Percentiles rank a stretch among this genome's conserved stretches.
Evolutionary conservation across 768 basidiomycete species (phyloP).

Genomic region (Boletus edulis): DNA sequence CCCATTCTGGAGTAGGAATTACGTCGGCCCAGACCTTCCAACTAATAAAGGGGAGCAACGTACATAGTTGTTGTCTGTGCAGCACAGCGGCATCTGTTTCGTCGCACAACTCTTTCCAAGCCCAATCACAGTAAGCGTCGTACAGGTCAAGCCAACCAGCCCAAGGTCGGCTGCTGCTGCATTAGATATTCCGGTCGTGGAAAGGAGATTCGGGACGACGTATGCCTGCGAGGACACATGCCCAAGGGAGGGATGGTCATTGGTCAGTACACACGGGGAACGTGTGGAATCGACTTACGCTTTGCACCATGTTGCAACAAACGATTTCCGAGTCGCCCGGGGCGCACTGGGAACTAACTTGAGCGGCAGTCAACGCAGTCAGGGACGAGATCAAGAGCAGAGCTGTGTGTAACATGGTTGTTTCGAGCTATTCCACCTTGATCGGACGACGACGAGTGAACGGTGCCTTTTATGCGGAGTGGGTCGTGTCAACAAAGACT

Average conservation of each 20-base stretch:
- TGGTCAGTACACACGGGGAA: not conserved
- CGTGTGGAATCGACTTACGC: constrained; percentile 2
- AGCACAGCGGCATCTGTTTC: constrained; percentile 11
- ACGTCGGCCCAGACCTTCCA: not conserved
- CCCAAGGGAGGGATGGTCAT: not conserved
- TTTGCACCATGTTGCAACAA: constrained; percentile 8
- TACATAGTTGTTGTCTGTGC: constrained; percentile 14
- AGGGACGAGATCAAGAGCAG: constrained; percentile 7
- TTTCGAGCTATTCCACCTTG: not conserved
- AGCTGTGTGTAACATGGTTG: not conserved
- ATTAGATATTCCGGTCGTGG: constrained; percentile 7
- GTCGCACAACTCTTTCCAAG: constrained; percentile 9
- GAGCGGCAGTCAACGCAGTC: constrained; percentile 1
- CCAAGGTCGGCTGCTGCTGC: constrained; percentile 10
- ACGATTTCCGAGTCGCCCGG: constrained; percentile 5
- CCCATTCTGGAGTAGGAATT: constrained; percentile 2
- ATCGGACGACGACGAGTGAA: not conserved
- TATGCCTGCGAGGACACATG: not conserved
- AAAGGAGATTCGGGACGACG: not conserved
- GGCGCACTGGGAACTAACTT: constrained; percentile 5
- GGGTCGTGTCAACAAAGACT: too few relatives aligned
- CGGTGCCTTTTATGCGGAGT: not conserved
- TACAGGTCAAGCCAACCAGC: constrained; percentile 10
- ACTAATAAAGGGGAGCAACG: not conserved
- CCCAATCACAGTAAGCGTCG: constrained; percentile 11